Conservation (phyloP, 2,329 filamentous ascomycete species). For the Waltergamsia citrina region DNA sequence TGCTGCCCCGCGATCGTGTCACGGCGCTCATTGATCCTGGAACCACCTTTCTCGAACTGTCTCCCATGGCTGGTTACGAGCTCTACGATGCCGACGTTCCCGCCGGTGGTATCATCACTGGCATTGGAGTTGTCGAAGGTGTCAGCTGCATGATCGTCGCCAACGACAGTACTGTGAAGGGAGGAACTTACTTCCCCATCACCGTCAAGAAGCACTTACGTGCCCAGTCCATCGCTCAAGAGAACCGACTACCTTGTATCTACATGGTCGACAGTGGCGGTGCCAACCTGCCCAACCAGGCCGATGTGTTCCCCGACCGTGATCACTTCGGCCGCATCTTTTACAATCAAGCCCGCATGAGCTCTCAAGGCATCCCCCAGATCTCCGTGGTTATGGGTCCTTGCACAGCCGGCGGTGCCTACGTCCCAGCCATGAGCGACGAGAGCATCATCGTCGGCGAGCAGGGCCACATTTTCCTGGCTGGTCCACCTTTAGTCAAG, state of each 20-base stretch:
- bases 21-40: conserved; percentile 82
- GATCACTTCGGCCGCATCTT: conserved; percentile 97
- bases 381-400: conserved; percentile 95
- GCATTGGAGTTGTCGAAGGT: conserved; percentile 81
- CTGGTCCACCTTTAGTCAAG: conserved; percentile 88
- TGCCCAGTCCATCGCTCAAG: conserved; percentile 81
- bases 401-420: conserved; percentile 91
- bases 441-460: conserved; percentile 94
- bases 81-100: conserved; percentile 87
- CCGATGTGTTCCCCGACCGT: conserved; percentile 88
- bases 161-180: conserved; percentile 96
- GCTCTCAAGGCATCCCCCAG: conserved; percentile 77
- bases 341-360: conserved; percentile 96
- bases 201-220: conserved; percentile 96
- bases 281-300: conserved; percentile 89
- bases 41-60: conserved; percentile 87
- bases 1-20: conserved; percentile 85
- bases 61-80: conserved; percentile 77
- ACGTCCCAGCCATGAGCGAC: conserved; percentile 95
- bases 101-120: conserved; percentile 85
- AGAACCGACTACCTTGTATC: conserved; percentile 78
- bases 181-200: conserved; percentile 92
- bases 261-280: conserved; percentile 95
- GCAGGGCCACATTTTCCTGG: conserved; percentile 96
- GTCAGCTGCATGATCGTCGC: conserved; percentile 89